Percentiles rank a stretch among this genome's conserved stretches.
These are phyloP conservation scores for Adansonia madagascariensis DNA, from an alignment of 441 rosid genomes.

Conservation along the genomic window DNA sequence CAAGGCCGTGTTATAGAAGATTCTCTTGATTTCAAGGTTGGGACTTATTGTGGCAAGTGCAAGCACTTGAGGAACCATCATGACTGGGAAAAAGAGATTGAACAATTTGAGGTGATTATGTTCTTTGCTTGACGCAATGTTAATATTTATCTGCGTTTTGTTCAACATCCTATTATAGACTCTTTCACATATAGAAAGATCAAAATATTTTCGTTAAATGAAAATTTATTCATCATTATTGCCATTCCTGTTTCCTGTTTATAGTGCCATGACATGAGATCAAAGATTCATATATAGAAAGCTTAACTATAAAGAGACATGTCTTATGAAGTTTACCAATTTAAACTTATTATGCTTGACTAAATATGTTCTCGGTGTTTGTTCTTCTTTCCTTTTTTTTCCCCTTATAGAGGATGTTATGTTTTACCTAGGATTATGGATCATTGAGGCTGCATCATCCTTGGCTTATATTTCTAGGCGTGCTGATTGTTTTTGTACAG, in stretches of 20 bases:
- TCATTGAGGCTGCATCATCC: constrained; percentile 25
- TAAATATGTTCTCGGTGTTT: neutral
- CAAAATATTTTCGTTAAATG: neutral
- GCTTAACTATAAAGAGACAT: neutral
- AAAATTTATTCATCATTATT: neutral
- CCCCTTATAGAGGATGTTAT: neutral
- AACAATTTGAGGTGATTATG: constrained; percentile 67
- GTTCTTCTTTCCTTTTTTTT: neutral
- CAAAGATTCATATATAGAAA: neutral
- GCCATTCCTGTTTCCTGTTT: neutral
- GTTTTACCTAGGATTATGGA: neutral
- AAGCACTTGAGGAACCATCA: constrained; percentile 58
- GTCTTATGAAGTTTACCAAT: constrained; percentile 16
- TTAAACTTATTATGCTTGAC: constrained; percentile 2
- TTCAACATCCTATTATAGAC: constrained; percentile 2
- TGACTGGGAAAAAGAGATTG: constrained; percentile 81
- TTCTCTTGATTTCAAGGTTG: constrained; percentile 75
- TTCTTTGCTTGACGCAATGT: constrained; percentile 14
- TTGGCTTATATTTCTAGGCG: constrained; percentile 21
- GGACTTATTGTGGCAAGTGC: constrained; percentile 61
- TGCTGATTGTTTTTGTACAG: constrained; percentile 48
- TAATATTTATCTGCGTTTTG: constrained; percentile 1
- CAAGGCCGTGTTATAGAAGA: constrained; percentile 88
- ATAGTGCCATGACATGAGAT: neutral
- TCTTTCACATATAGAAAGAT: constrained; percentile 5